Evolutionary conservation across 192 early-diverging fungal genomes (phyloP).

Genomic region (Phlyctochytrium planicorne): DNA sequence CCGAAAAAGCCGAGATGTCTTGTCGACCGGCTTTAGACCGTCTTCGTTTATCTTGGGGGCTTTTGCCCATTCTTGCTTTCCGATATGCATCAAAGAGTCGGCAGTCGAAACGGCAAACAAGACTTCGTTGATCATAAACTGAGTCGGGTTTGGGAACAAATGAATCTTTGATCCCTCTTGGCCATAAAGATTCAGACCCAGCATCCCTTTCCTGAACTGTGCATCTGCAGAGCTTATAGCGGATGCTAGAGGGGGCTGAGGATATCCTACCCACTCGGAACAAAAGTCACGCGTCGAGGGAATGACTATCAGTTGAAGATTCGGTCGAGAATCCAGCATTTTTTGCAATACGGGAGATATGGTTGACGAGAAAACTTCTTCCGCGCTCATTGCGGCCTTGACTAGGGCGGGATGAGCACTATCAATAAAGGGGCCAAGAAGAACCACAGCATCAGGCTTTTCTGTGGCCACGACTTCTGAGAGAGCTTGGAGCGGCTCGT

Average conservation of each 20-base stretch:
- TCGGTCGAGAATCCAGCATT: conserved; percentile 29
- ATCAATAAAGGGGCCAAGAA: conserved; percentile 63
- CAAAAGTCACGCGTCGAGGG: conserved; percentile 77
- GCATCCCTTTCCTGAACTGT: conserved; percentile 23
- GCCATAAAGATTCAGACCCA: conserved; percentile 15
- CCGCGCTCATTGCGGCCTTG: conserved; percentile 17
- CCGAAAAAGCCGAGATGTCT: conserved; percentile 66
- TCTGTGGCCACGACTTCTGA: conserved; percentile 56
- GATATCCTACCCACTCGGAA: conserved; percentile 72
- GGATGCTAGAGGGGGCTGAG: conserved; percentile 75
- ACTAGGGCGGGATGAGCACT: conserved; percentile 33
- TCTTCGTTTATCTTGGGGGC: conserved; percentile 1
- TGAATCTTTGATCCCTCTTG: conserved; percentile 27
- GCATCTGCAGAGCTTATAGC: conserved; percentile 16
- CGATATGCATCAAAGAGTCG: conserved; percentile 75
- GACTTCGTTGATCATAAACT: conserved; percentile 81
- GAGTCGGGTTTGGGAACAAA: conserved; percentile 76
- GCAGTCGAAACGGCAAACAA: conserved; percentile 72
- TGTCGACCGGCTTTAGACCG: conserved; percentile 50
- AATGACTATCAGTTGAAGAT: conserved; percentile 55
- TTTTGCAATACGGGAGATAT: conserved; percentile 59
- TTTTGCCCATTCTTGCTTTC: conserved; percentile 54
- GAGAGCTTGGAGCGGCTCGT: conserved; percentile 80
- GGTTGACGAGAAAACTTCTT: conserved; percentile 54
- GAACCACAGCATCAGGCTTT: conserved; percentile 76